Percentiles rank a stretch among this genome's conserved stretches.
Conservation (phyloP, 1,284 basidiomycete genomes). For the Trametes versicolor region DNA sequence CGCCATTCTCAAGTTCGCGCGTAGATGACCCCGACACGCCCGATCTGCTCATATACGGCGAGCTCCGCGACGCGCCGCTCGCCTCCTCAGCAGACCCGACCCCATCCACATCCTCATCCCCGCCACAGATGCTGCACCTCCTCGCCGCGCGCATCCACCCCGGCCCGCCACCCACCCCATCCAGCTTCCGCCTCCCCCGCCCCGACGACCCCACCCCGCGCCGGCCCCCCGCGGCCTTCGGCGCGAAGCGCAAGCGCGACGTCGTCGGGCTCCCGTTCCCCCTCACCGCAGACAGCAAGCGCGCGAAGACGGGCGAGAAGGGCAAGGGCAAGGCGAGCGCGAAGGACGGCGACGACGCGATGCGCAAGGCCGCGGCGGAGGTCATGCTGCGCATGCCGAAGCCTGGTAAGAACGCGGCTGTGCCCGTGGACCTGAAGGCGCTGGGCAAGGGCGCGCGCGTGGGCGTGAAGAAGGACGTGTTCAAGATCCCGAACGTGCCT, state of each 20-base stretch:
- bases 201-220: constrained; percentile 84
- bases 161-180: constrained; percentile 47
- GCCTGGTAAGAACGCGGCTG: constrained; percentile 27
- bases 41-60: constrained; percentile 75
- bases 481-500: constrained; percentile 50
- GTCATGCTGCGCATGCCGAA: constrained; percentile 50
- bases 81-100: not conserved
- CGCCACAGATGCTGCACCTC: constrained; percentile 52
- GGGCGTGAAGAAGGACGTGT: constrained; percentile 39
- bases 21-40: constrained; percentile 71
- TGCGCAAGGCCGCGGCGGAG: constrained; percentile 44
- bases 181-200: constrained; percentile 58
- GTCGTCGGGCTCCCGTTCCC: constrained; percentile 30
- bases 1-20: not conserved
- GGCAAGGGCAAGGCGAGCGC: constrained; percentile 37
- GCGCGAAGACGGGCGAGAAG: constrained; percentile 35
- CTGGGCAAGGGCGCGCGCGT: constrained; percentile 33
- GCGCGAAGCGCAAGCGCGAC: constrained; percentile 42
- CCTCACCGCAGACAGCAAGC: constrained; percentile 23
- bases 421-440: constrained; percentile 16
- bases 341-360: constrained; percentile 37
- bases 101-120: constrained; percentile 39
- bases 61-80: constrained; percentile 44
- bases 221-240: constrained; percentile 56
- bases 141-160: constrained; percentile 67